A percentile compares a stretch with the other conserved stretches of the same genome.
Conservation (phyloP, 2,329 filamentous ascomycete genomes). For the Verticillium isaacii region DNA sequence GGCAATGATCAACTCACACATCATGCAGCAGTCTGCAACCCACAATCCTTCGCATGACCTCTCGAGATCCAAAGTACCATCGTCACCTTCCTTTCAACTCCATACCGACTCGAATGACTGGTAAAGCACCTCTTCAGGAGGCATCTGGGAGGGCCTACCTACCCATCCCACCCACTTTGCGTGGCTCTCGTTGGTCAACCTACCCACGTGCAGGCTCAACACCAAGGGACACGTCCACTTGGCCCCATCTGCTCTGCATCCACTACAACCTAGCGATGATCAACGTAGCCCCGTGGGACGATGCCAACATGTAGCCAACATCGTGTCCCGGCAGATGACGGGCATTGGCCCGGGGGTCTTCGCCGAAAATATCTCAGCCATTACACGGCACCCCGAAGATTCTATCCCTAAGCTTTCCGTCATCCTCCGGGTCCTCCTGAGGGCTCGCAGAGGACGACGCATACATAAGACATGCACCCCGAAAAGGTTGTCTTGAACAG, state of each 20-base stretch:
- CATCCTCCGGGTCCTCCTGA: not conserved
- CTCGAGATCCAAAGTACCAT: not conserved
- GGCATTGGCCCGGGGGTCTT: not conserved
- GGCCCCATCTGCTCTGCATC: not conserved
- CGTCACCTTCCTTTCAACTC: not conserved
- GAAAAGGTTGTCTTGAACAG: not conserved
- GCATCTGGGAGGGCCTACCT: not conserved
- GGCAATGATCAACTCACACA: not conserved
- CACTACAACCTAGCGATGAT: not conserved
- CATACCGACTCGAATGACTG: not conserved
- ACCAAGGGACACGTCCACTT: not conserved
- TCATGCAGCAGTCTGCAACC: not conserved
- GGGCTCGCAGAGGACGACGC: not conserved
- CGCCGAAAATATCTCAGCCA: not conserved
- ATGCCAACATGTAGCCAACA: not conserved
- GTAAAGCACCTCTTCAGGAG: not conserved
- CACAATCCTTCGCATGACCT: not conserved
- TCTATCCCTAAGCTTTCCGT: not conserved
- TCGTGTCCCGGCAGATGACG: not conserved
- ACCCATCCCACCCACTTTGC: not conserved
- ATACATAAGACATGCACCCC: not conserved
- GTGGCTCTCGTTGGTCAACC: not conserved
- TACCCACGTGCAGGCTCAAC: not conserved
- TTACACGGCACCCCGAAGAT: not conserved
- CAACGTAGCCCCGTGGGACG: not conserved